These are phyloP conservation scores for Thecaphora thlaspeos DNA, from an alignment of 1,284 basidiomycete genomes.

Conservation along the genomic window DNA sequence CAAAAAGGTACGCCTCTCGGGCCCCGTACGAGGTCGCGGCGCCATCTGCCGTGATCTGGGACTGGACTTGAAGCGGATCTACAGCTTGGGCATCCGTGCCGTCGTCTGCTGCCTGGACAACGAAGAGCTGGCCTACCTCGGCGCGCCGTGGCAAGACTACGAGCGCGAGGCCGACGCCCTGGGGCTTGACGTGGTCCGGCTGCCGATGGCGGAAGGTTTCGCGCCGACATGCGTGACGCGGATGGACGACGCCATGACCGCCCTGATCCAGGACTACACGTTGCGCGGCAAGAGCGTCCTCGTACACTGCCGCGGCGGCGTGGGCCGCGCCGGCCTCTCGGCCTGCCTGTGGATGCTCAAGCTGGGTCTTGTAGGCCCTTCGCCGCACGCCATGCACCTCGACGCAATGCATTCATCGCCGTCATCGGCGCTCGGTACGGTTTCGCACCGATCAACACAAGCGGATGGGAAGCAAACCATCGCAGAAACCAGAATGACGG, in stretches of 20 bases:
- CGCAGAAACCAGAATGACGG: too few species aligned
- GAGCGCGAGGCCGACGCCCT: constrained; percentile 65
- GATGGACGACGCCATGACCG: constrained; percentile 72
- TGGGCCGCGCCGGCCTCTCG: constrained; percentile 87
- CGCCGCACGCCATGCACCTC: neutral
- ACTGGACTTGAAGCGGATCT: constrained; percentile 76
- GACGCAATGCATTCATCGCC: neutral
- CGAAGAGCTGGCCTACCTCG: constrained; percentile 78
- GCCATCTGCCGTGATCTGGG: constrained; percentile 80
- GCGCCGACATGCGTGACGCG: constrained; percentile 78
- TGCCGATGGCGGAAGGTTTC: constrained; percentile 86
- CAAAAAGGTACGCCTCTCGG: constrained; percentile 85
- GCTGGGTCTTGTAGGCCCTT: constrained; percentile 71
- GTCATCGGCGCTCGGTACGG: neutral
- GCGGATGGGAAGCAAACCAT: constrained; percentile 16
- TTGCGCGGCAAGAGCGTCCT: constrained; percentile 73
- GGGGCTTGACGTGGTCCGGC: constrained; percentile 74
- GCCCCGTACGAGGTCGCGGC: constrained; percentile 75
- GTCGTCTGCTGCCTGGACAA: constrained; percentile 86
- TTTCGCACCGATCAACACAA: neutral
- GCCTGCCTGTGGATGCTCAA: constrained; percentile 91
- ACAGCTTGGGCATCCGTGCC: constrained; percentile 72
- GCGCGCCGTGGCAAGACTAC: constrained; percentile 80
- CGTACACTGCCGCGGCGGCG: constrained; percentile 90
- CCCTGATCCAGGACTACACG: constrained; percentile 73